Evolutionary conservation across 345 rosid genomes (phyloP).

Genomic region (Pugionium cornutum): DNA sequence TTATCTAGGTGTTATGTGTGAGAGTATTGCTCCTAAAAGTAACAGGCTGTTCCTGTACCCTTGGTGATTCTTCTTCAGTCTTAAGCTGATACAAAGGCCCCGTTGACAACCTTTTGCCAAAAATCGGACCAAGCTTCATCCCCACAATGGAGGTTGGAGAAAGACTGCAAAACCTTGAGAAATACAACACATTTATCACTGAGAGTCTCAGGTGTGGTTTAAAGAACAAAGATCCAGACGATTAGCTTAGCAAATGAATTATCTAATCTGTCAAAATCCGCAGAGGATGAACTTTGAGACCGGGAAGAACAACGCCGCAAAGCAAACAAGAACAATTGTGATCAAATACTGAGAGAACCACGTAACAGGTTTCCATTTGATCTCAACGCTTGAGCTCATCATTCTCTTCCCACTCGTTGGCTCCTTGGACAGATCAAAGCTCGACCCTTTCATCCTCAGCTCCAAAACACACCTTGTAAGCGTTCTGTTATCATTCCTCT

Average conservation of each 20-base stretch:
- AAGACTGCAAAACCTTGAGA: conserved; percentile 29
- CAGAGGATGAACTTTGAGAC: conserved; percentile 73
- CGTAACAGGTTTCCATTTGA: conserved; percentile 87
- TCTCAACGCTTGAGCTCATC: conserved; percentile 95
- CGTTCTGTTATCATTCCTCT: conserved; percentile 66
- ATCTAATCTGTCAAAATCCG: conserved; percentile 39
- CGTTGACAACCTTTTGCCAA: conserved; percentile 19
- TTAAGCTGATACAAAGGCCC: conserved; percentile 4
- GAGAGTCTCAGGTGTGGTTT: conserved; percentile 1
- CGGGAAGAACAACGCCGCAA: conserved; percentile 64
- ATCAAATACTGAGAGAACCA: conserved; percentile 73
- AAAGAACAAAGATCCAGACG: neutral
- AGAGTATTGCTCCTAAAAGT: conserved; percentile 23
- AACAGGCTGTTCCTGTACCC: conserved; percentile 33
- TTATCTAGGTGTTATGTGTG: neutral
- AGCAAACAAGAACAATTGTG: conserved; percentile 63
- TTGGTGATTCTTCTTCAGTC: conserved; percentile 1
- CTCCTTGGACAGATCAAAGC: conserved; percentile 87
- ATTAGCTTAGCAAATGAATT: conserved; percentile 21
- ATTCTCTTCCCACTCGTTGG: conserved; percentile 73
- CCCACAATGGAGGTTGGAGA: conserved; percentile 43
- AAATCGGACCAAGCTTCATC: conserved; percentile 64
- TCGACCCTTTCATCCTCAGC: conserved; percentile 91
- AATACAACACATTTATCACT: neutral
- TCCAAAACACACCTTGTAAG: conserved; percentile 74